Base-by-base conservation (phyloP, 2,329 filamentous ascomycete genomes). In the Fusarium heterosporum region DNA sequence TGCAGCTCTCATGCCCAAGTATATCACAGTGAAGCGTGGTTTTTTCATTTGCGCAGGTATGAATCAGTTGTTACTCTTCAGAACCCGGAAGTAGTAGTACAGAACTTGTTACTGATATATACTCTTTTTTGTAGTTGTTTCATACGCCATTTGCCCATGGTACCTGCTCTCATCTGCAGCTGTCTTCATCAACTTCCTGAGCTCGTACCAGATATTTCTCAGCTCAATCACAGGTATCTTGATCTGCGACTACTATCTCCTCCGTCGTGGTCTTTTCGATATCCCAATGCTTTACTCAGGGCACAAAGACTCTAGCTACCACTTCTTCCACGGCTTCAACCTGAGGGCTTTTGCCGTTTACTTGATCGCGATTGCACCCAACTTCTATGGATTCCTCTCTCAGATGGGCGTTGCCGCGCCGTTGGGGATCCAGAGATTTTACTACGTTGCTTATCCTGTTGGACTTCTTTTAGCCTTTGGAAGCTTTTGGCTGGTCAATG, bases 1-100 rank as follows among this genome's bases (percentile, higher is more conserved):
- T 2, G 56, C 56, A 22, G 54, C 56, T 22, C 56, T 59, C 3
- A 58, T 59, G 53, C 56, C 56, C 11, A 59, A 32, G n/a, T 59
- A 59, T 3, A 59, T 59, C 1, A 59, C 56, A 0, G 56, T 59
- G 4, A 59, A 59, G 36, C 56, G 56, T 25, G 56, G 56, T 0
- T 59, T 59, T 36, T 59, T 59, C 2, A 59, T 59, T 13, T 59
- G 56, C 4, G 56, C 56, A 58, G 12, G 56, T 59, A 53, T 25
- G 29, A 4, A 8, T 7, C 7, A 7, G 12, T 28, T 2, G 4
- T 10, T 6, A 1, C 9, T 5, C 9, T 28, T 1, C 9, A 8
- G 12, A 3, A 3, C 4, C 10, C 6, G 4, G 19, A 28, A 16
- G 10, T 10, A 10, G 13, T 13, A 12, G 12, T 0, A 3, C 7